These are phyloP conservation scores for Microascus cirrosus DNA, from an alignment of 2,329 filamentous ascomycete species.

Conservation along the genomic window DNA sequence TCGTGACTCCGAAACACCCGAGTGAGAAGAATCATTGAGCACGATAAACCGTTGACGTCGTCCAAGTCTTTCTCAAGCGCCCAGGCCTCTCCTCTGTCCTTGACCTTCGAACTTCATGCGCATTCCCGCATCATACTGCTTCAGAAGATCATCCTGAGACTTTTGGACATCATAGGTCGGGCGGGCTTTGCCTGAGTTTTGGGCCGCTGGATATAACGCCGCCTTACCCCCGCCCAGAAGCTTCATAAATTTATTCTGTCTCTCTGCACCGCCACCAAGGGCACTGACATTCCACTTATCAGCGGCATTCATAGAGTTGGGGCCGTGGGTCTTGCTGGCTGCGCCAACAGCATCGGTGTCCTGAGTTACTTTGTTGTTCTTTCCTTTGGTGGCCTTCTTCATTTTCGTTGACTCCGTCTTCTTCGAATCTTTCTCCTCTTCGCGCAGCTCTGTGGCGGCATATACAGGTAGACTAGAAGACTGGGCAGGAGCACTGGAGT, in stretches of 20 bases:
- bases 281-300: conserved; percentile 42
- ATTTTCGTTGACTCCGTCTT: conserved; percentile 2
- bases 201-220: not conserved
- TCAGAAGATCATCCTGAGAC: conserved; percentile 41
- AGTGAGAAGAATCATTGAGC: not conserved
- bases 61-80: conserved; percentile 22
- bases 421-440: conserved; percentile 6
- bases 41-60: not conserved
- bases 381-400: conserved; percentile 12
- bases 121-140: conserved; percentile 45
- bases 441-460: no score
- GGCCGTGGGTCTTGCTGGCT: conserved; percentile 2
- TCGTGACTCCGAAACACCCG: not conserved
- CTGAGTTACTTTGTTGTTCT: conserved; percentile 13
- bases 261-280: conserved; percentile 36
- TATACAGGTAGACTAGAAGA: no score
- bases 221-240: conserved; percentile 42
- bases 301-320: conserved; percentile 2
- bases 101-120: conserved; percentile 41
- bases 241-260: conserved; percentile 45
- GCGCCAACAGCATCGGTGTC: conserved; percentile 6
- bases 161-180: conserved; percentile 12
- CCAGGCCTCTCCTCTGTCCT: conserved; percentile 38
- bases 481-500: no score
- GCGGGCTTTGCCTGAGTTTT: not conserved